These are phyloP conservation scores for Parachaetomium inaequale DNA, from an alignment of 495 filamentous ascomycete genomes.

Conservation along the genomic window DNA sequence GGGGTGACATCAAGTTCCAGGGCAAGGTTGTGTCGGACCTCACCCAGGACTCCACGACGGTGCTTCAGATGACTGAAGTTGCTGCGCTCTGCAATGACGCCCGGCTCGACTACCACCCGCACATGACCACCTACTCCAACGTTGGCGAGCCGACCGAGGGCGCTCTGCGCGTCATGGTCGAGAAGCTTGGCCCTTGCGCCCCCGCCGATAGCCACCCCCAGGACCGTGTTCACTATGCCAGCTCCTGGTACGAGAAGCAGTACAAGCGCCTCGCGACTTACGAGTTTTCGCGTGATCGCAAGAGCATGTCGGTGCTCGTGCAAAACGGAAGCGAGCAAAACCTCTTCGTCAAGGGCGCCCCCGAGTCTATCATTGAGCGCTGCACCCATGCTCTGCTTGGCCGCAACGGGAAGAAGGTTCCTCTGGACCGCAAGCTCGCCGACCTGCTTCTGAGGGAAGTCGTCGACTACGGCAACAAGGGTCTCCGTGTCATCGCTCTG, in stretches of 20 bases:
- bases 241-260: conserved; percentile 76
- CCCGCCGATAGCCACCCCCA: conserved; percentile 39
- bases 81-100: conserved; percentile 89
- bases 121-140: conserved; percentile 68
- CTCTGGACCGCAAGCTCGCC: conserved; percentile 61
- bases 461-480: conserved; percentile 83
- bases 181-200: conserved; percentile 77
- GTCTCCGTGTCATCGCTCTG: conserved; percentile 91
- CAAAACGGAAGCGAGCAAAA: conserved; percentile 63
- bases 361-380: conserved; percentile 87
- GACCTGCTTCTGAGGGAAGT: conserved; percentile 71
- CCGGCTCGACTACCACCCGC: conserved; percentile 74
- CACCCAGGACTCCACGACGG: conserved; percentile 69
- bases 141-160: conserved; percentile 97
- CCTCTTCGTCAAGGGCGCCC: conserved; percentile 94
- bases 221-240: conserved; percentile 70
- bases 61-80: conserved; percentile 80
- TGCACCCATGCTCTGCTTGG: conserved; percentile 79
- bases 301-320: conserved; percentile 98
- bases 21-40: conserved; percentile 68
- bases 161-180: conserved; percentile 82
- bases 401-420: conserved; percentile 66
- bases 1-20: conserved; percentile 62
- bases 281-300: conserved; percentile 96
- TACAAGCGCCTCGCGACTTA: conserved; percentile 77